A percentile compares a stretch with the other conserved stretches of the same genome.
Conservation (phyloP, 768 basidiomycete genomes). For the Agaricus sinodeliciosus region DNA sequence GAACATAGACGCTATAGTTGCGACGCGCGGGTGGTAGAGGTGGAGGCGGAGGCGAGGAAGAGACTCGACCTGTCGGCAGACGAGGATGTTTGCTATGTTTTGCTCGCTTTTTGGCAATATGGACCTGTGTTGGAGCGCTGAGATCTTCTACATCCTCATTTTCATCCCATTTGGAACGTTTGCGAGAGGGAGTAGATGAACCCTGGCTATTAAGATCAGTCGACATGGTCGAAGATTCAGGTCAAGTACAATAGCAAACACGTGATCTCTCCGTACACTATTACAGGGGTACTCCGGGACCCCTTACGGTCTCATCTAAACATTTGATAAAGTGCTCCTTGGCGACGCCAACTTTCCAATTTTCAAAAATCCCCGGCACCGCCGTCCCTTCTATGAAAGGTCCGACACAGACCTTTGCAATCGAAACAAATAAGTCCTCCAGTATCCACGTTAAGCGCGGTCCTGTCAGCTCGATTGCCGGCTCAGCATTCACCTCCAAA, state of each 20-base stretch:
- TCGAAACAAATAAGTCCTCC: slow-evolving; percentile 70
- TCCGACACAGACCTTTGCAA: slow-evolving; percentile 59
- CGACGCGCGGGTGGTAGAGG: slow-evolving; percentile 16
- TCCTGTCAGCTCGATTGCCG: slow-evolving; percentile 92
- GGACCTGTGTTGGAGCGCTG: slow-evolving; percentile 24
- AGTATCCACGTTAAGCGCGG: slow-evolving; percentile 75
- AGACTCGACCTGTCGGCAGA: slow-evolving; percentile 14
- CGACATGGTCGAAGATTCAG: slow-evolving; percentile 16
- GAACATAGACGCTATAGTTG: slow-evolving; percentile 63
- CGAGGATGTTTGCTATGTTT: slow-evolving; percentile 32
- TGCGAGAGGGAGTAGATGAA: slow-evolving; percentile 54
- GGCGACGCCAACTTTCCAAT: slow-evolving; percentile 49
- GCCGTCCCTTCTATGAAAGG: slow-evolving; percentile 47
- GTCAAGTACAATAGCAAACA: not conserved
- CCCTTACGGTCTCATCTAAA: slow-evolving; percentile 47
- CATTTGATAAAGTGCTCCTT: slow-evolving; percentile 59
- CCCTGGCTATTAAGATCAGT: slow-evolving; percentile 21
- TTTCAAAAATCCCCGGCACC: slow-evolving; percentile 6
- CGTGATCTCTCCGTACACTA: not conserved
- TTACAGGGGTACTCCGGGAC: slow-evolving; percentile 11
- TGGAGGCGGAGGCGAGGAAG: slow-evolving; percentile 15
- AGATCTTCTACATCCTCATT: slow-evolving; percentile 29
- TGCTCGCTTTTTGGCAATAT: slow-evolving; percentile 47
- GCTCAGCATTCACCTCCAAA: slow-evolving; percentile 91
- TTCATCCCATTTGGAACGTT: slow-evolving; percentile 75